These are phyloP conservation scores for Brettanomyces sp. DNA, from an alignment of 805 yeast genomes.

Conservation along the genomic window DNA sequence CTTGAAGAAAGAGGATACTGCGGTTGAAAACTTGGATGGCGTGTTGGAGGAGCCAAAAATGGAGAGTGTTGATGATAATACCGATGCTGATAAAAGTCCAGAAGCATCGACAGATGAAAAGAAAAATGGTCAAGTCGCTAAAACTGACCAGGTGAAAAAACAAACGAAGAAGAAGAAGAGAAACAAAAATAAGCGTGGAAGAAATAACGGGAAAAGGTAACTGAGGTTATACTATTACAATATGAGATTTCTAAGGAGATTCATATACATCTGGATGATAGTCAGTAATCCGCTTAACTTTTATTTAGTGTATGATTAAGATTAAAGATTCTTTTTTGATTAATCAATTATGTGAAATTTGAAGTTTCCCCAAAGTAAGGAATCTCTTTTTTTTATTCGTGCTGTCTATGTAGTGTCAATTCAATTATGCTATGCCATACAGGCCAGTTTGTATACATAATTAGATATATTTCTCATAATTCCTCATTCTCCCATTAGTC, in stretches of 20 bases:
- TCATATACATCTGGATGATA: too few species aligned
- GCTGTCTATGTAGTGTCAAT: too few species aligned
- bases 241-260: too few species aligned
- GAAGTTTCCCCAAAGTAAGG: too few species aligned
- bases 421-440: too few species aligned
- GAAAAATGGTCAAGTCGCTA: not conserved
- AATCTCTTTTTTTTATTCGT: too few species aligned
- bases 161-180: not conserved
- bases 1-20: too few species aligned
- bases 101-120: not conserved
- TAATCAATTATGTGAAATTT: not conserved
- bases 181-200: slow-evolving; percentile 22
- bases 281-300: too few species aligned
- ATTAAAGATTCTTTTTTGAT: not conserved
- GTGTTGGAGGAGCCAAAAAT: not conserved
- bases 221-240: not conserved
- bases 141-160: not conserved
- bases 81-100: not conserved
- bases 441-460: too few species aligned
- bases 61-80: not conserved
- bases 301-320: not conserved
- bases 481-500: slow-evolving; percentile 83
- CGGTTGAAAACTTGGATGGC: not conserved
- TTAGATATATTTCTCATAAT: not conserved
- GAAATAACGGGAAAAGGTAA: slow-evolving; percentile 9